Evolutionary conservation across 257 asterid genomes (phyloP), one percentile per base, ranked within the genome.

Genomic region (Nicotiana noctiflora): DNA sequence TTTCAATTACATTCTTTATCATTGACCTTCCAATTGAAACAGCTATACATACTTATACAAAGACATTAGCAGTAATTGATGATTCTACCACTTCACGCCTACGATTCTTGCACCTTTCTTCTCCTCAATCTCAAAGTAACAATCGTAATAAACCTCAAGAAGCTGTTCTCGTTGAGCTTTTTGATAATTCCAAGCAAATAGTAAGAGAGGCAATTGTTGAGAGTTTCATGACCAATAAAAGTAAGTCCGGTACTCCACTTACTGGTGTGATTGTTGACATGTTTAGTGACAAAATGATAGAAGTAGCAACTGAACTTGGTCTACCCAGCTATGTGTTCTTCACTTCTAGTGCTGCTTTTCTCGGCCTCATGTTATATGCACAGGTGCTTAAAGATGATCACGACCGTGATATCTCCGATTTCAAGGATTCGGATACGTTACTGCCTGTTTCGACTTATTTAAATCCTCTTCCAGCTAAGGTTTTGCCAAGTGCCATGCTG

Each of bases 271-370:
- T 32, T 32, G 37, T 5, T 32, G 37, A 32, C 7, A 32, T 32
- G 7, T 32, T 32, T 1, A 32, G 37, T 32, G 37, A 32, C 37
- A 32, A 32, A 32, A 0, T 5, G 37, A 7, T 5, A 32, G 37
- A 86, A 4, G 81, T 89, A 23, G 91, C 86, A 1, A 44, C 84
- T 8, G 90, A 89, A 11, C 81, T 89, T 0, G 40, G 63, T 68
- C 68, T 89, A 66, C 91, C 93, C 0, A 19, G 70, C 15, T 89
- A 88, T 29, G 75, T 62, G 0, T 88, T 83, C 85, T 89, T 83
- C 67, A 83, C 93, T 3, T 88, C 90, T 0, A 14, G 88, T 32
- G 88, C 88, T 51, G 86, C 81, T 4, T 86, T 81, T 72, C 87
- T 88, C 1, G 81, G 81, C 12, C 80, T 81, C 53, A 2, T 51